These are phyloP conservation scores for Hericium erinaceus DNA, from an alignment of 768 basidiomycete species.

Conservation along the genomic window DNA sequence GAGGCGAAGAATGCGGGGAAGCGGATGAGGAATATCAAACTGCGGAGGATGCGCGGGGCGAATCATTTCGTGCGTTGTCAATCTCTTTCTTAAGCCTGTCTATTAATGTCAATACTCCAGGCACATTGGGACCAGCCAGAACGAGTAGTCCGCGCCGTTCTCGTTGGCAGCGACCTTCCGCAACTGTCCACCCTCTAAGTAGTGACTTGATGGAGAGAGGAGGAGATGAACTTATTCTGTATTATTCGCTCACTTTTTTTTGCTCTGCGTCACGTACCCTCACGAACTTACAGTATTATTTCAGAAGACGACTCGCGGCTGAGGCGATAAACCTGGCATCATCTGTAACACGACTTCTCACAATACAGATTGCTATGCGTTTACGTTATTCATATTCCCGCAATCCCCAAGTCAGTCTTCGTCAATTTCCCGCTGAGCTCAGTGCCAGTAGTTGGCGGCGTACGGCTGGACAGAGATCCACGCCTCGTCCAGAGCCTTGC, in stretches of 20 bases:
- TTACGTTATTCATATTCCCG: too few species aligned
- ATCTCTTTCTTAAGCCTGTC: not conserved
- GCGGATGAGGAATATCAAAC: not conserved
- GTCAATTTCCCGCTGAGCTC: too few species aligned
- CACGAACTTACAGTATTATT: too few species aligned
- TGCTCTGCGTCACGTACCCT: too few species aligned
- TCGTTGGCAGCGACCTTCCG: not conserved
- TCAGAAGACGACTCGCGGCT: too few species aligned
- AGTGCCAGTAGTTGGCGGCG: not conserved
- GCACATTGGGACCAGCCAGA: not conserved
- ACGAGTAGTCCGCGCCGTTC: not conserved
- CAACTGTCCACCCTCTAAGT: not conserved
- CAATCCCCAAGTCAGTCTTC: too few species aligned
- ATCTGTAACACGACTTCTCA: too few species aligned
- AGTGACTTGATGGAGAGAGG: too few species aligned
- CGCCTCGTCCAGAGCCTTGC: slow-evolving; percentile 14
- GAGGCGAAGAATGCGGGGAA: not conserved
- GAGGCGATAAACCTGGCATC: too few species aligned
- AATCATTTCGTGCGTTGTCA: not conserved
- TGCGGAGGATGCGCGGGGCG: not conserved
- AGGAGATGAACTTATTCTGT: too few species aligned
- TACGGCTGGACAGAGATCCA: slow-evolving; percentile 12
- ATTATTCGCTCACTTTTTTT: too few species aligned
- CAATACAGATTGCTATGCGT: too few species aligned
- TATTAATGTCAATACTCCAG: not conserved